Conservation (phyloP, 352 stramenopile species). For the Globisporangium splendens region DNA sequence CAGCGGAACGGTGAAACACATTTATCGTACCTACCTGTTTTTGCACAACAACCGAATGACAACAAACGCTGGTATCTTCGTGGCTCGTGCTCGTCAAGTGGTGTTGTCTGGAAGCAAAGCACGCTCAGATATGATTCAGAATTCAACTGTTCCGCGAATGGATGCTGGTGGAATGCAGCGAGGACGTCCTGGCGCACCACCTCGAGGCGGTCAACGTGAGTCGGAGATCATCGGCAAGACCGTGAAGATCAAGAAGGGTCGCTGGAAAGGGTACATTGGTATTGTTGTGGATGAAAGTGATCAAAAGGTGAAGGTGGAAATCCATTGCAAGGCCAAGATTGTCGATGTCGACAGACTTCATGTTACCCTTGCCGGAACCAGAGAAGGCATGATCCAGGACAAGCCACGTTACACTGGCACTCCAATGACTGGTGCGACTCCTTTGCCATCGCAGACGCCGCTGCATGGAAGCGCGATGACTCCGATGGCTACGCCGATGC, state of each 20-base stretch:
- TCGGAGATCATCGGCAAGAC: slow-evolving; percentile 86
- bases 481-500: slow-evolving; percentile 83
- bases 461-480: slow-evolving; percentile 83
- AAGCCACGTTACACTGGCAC: slow-evolving; percentile 66
- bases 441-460: slow-evolving; percentile 78
- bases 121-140: slow-evolving; percentile 83
- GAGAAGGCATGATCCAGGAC: slow-evolving; percentile 74
- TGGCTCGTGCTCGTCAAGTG: slow-evolving; percentile 78
- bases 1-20: slow-evolving; percentile 90
- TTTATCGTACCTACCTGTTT: slow-evolving; percentile 88
- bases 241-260: slow-evolving; percentile 89
- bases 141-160: slow-evolving; percentile 70
- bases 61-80: slow-evolving; percentile 87
- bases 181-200: slow-evolving; percentile 32
- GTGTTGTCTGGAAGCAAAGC: slow-evolving; percentile 86
- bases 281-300: slow-evolving; percentile 89
- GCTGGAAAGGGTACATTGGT: slow-evolving; percentile 91
- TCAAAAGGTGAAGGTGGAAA: slow-evolving; percentile 90
- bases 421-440: slow-evolving; percentile 74
- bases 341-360: slow-evolving; percentile 84
- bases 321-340: slow-evolving; percentile 88
- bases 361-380: slow-evolving; percentile 70
- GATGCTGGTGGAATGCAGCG: slow-evolving; percentile 35
- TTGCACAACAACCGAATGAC: slow-evolving; percentile 90
- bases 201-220: slow-evolving; percentile 44